Base-by-base conservation (phyloP, 2,329 filamentous ascomycete species). In the Xylariaceae sp. region DNA sequence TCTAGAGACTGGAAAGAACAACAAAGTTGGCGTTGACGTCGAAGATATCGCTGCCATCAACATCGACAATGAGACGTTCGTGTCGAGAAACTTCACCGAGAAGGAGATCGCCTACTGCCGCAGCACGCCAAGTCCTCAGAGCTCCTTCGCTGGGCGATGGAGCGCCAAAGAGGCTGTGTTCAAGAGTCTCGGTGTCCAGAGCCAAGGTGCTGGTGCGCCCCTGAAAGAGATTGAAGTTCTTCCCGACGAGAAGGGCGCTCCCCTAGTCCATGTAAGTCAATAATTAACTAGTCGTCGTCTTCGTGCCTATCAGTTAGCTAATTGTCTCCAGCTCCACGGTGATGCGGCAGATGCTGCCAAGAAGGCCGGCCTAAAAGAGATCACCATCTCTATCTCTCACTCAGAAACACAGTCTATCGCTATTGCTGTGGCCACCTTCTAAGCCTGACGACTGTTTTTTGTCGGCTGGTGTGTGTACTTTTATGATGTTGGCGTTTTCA, bases 81-180 rank as follows among this genome's bases (percentile, higher is more conserved):
- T 99, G 50, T 85, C 94, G 77, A 89, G 94, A 68, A 99, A 99
- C 78, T 99, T 99, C 76, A 97, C 94, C 0, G 75, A 80, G 13
- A 78, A 81, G 53, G 94, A 99, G 77, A 89, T 92, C 68, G 82
- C 83, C 35, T 97, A 99, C 79, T 99, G 95, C 80, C 82, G 82
- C 64, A 85, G 88, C 71, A 88, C 90, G 13, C 78, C 91, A 4
- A 88, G 84, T 71, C 89, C 92, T 1, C 90, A 91, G 72, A 90
- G 92, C 66, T 95, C 91, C 55, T 99, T 97, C 76, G 91, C 93
- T 4, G 94, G 94, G 53, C 87, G 92, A 67, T 99, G 94, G 94
- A 93, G 88, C 70, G 94, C 94, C 42, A 99, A 99, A 80, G 94
- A 99, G 78, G 94, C 94, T 34, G 92, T 99, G 0, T 99, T 99